phyloP scores from a whole-genome alignment of 78 protist species.

The Protostelium mycophagum region DNA sequence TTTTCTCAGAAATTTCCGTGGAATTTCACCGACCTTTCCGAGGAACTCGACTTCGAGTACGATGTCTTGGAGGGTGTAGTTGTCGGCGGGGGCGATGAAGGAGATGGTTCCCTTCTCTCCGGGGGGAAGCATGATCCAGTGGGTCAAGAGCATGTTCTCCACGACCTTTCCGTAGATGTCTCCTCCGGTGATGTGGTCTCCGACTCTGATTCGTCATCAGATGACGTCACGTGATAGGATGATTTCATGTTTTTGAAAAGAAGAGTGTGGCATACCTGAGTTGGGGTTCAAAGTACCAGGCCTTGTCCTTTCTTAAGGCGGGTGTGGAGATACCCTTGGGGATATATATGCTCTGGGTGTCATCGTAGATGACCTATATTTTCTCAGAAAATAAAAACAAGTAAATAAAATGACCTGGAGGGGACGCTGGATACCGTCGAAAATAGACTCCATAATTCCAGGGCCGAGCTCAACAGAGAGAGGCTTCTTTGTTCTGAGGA shows the following conservation, averaged over 20 bases:
- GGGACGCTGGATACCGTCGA: slow-evolving; percentile 99
- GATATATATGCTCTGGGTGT: slow-evolving; percentile 89
- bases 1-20: too few relatives aligned
- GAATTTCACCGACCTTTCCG: slow-evolving; percentile 66
- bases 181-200: slow-evolving; percentile 93
- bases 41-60: slow-evolving; percentile 48
- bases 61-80: slow-evolving; percentile 75
- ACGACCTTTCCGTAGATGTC: slow-evolving; percentile 91
- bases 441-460: slow-evolving; percentile 94
- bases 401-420: slow-evolving; percentile 68
- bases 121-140: slow-evolving; percentile 95
- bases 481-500: slow-evolving; percentile 96
- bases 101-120: slow-evolving; percentile 84
- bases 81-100: slow-evolving; percentile 86
- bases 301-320: slow-evolving; percentile 71
- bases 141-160: slow-evolving; percentile 91
- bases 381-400: slow-evolving; percentile 3
- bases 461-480: slow-evolving; percentile 99
- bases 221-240: slow-evolving; percentile 4
- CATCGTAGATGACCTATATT: slow-evolving; percentile 53
- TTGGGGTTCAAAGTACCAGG: slow-evolving; percentile 89
- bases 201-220: slow-evolving; percentile 61
- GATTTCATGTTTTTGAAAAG: too few relatives aligned
- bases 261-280: too few relatives aligned
- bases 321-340: slow-evolving; percentile 94